A percentile compares a stretch with the other conserved stretches of the same genome.
These are phyloP conservation scores for Cercospora brassicicola DNA, from an alignment of 2,329 filamentous ascomycete species.

Conservation along the genomic window DNA sequence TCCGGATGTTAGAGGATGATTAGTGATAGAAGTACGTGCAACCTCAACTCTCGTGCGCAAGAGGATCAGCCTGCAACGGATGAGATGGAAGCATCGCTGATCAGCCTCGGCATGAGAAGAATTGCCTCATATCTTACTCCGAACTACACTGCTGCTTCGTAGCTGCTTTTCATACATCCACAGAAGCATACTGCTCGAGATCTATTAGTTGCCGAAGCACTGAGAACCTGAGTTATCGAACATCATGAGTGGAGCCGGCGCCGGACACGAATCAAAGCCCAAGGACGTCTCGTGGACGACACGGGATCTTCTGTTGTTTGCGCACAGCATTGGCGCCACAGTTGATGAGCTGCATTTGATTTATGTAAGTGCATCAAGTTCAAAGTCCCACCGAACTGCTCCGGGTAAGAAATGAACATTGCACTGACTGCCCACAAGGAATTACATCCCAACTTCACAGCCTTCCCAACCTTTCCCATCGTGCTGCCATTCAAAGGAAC, in stretches of 20 bases:
- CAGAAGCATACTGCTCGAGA: neutral
- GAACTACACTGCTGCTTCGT: neutral
- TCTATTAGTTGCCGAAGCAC: neutral
- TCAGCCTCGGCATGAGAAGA: neutral
- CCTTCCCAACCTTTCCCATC: neutral
- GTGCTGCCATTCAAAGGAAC: neutral
- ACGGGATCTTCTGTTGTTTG: neutral
- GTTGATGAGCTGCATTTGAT: neutral
- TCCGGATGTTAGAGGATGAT: neutral
- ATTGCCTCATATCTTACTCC: neutral
- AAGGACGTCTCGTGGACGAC: neutral
- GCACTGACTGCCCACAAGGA: neutral
- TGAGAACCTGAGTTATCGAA: neutral
- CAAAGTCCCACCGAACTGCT: too few species aligned
- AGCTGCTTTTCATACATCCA: neutral
- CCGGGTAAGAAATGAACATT: too few species aligned
- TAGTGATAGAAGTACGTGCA: neutral
- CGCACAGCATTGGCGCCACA: neutral
- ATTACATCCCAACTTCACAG: neutral
- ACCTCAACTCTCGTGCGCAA: neutral
- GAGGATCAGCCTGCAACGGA: neutral
- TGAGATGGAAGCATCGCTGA: neutral
- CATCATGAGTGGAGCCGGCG: neutral
- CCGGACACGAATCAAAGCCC: neutral
- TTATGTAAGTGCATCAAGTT: too few species aligned